These are phyloP conservation scores for Penicillium sp. DNA, from an alignment of 2,329 filamentous ascomycete species.

Conservation along the genomic window DNA sequence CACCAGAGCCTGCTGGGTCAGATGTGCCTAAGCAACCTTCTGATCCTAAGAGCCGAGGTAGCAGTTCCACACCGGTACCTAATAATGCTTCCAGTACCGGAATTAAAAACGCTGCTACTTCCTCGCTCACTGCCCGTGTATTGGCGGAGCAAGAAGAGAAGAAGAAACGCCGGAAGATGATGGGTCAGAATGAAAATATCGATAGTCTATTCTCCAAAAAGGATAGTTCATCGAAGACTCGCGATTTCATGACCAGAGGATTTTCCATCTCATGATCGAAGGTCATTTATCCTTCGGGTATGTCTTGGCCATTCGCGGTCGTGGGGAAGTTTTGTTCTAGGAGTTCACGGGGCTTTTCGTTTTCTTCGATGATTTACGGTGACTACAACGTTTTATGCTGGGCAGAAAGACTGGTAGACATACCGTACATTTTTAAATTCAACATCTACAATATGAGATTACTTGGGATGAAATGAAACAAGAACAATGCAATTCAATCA, in stretches of 20 bases:
- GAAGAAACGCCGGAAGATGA: slow-evolving; percentile 73
- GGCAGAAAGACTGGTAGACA: neutral
- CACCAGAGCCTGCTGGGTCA: slow-evolving; percentile 34
- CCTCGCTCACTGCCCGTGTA: slow-evolving; percentile 80
- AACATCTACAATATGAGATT: neutral
- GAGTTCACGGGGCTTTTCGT: neutral
- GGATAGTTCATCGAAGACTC: slow-evolving; percentile 43
- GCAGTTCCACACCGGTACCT: slow-evolving; percentile 36
- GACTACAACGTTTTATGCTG: neutral
- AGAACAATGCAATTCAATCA: slow-evolving; percentile 11
- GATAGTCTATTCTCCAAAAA: slow-evolving; percentile 55
- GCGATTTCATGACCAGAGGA: slow-evolving; percentile 60
- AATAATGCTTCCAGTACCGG: slow-evolving; percentile 46
- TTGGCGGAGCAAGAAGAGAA: slow-evolving; percentile 80
- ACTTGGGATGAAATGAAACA: neutral
- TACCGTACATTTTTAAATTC: neutral
- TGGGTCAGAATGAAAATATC: slow-evolving; percentile 59
- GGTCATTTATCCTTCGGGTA: slow-evolving; percentile 51
- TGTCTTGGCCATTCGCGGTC: slow-evolving; percentile 33
- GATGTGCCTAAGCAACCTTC: slow-evolving; percentile 29
- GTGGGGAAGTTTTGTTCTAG: neutral
- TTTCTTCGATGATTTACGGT: neutral
- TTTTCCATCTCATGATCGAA: slow-evolving; percentile 59
- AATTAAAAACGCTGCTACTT: slow-evolving; percentile 87
- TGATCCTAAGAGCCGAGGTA: slow-evolving; percentile 24